These are phyloP conservation scores for Candida pseudoviswanathii DNA, from an alignment of 1,139 yeast genomes.

Conservation along the genomic window DNA sequence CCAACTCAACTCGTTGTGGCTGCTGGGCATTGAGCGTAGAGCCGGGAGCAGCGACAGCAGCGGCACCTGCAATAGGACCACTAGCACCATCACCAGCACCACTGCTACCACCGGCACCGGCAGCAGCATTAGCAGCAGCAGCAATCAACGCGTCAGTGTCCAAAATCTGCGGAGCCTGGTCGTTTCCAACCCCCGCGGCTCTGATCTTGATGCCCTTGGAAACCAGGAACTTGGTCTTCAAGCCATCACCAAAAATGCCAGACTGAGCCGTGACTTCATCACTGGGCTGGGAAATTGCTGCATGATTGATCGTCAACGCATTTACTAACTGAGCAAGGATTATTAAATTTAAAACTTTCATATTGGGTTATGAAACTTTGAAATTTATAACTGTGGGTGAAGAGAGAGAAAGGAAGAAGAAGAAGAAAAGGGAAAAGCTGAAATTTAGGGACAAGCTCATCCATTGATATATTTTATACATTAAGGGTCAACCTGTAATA, in stretches of 20 bases:
- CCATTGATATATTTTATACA: constrained; percentile 1
- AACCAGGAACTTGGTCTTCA: constrained; percentile 9
- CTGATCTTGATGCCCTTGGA: constrained; percentile 8
- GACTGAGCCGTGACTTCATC: constrained; percentile 8
- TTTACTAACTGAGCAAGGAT: constrained; percentile 10
- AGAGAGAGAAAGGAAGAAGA: constrained; percentile 1
- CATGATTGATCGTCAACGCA: constrained; percentile 11
- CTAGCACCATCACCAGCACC: neutral
- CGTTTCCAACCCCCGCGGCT: constrained; percentile 1
- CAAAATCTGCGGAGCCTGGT: neutral
- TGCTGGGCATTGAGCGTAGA: neutral
- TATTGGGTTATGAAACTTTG: neutral
- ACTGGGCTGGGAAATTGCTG: constrained; percentile 6
- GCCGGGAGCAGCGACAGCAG: constrained; percentile 2
- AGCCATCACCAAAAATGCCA: constrained; percentile 8
- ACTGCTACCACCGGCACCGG: neutral
- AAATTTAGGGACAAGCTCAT: neutral
- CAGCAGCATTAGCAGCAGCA: neutral
- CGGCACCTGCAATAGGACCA: neutral
- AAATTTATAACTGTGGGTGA: constrained; percentile 1
- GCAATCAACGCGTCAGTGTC: neutral
- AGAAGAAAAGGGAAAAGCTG: neutral
- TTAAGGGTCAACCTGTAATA: neutral
- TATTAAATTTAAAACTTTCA: constrained; percentile 11
- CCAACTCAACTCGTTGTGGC: constrained; percentile 8